Evolutionary conservation across 805 yeast genomes (phyloP), one percentile per base, ranked within the genome.

Genomic region (Teunomyces panamensis): DNA sequence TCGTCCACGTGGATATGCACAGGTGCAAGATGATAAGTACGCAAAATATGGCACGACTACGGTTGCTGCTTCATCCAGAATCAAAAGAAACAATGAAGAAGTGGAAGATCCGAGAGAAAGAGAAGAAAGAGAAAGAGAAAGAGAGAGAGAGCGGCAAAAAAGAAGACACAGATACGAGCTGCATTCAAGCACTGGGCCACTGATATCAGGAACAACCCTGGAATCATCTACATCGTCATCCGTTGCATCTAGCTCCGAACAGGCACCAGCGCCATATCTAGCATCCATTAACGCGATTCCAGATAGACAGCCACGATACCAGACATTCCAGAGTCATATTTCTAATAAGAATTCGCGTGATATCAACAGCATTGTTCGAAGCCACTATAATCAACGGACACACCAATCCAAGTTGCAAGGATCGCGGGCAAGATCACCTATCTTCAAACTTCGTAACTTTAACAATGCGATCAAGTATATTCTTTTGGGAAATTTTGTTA

Each of bases 391-490:
- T 65, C 86, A 87, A 54, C 78, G 95, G 58, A 85, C 96, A 0
- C 79, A 80, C 53, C 80, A 81, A 49, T 78, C 92, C 1, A 83
- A 83, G 52, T 69, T 68, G 26, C 79, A 77, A 47, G 77, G 75
- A 1, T 75, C 77, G 41, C 78, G 99, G 55, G 75, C 83, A 14
- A 71, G 80, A 30, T 89, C 97, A 0, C 91, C 94, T 9, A 92
- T 94, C 61, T 84, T 86, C 67, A 87, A 87, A 57, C 73, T 94
- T 52, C 77, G 97, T 51, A 85, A 87, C 56, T 94, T 90, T 77
- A 94, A 94, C 66, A 94, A 94, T 63, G 87, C 91, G 50, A 85
- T 94, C 58, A 94, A 94, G 62, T 87, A 89, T 62, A 87, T 90
- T 60, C 69, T 92, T 7, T 83, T 94, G 46, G 84, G 85, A 47